Conservation (phyloP, 306 rosid genomes). For the Vigna unguiculata region DNA sequence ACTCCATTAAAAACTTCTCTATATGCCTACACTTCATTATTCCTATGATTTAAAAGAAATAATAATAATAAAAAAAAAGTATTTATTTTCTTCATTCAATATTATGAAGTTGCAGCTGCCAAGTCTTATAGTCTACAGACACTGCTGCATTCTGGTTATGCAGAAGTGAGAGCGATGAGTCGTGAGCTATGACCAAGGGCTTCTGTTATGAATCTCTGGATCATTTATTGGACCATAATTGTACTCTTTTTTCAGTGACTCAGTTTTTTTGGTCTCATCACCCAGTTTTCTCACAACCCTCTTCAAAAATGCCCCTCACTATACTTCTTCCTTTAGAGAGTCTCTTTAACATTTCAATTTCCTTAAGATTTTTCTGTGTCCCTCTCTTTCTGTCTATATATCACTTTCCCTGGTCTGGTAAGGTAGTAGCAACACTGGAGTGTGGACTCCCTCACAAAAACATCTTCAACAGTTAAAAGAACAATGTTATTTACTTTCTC, state of each 20-base stretch:
- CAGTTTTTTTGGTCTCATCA: slow-evolving; percentile 29
- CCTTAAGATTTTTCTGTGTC: slow-evolving; percentile 9
- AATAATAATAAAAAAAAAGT: not conserved
- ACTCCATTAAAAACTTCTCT: too few species aligned
- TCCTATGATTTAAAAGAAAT: too few species aligned
- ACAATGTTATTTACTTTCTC: not conserved
- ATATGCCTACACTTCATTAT: too few species aligned
- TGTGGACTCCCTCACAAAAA: slow-evolving; percentile 22
- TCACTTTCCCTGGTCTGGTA: slow-evolving; percentile 15
- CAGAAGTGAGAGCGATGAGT: slow-evolving; percentile 55
- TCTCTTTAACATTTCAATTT: slow-evolving; percentile 19
- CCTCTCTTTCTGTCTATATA: not conserved
- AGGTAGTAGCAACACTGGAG: not conserved
- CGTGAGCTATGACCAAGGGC: slow-evolving; percentile 49
- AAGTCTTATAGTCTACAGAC: not conserved
- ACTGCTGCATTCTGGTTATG: slow-evolving; percentile 37
- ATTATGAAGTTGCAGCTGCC: slow-evolving; percentile 13
- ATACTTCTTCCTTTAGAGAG: slow-evolving; percentile 35
- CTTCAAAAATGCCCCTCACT: slow-evolving; percentile 48
- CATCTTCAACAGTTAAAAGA: slow-evolving; percentile 32
- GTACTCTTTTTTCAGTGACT: slow-evolving; percentile 24
- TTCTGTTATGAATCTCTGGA: slow-evolving; percentile 58
- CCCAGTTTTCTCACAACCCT: slow-evolving; percentile 28
- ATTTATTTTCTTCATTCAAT: not conserved
- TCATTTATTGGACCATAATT: slow-evolving; percentile 54